These are phyloP conservation scores for Hyaloscypha variabilis DNA, from an alignment of 495 filamentous ascomycete genomes.

Conservation along the genomic window DNA sequence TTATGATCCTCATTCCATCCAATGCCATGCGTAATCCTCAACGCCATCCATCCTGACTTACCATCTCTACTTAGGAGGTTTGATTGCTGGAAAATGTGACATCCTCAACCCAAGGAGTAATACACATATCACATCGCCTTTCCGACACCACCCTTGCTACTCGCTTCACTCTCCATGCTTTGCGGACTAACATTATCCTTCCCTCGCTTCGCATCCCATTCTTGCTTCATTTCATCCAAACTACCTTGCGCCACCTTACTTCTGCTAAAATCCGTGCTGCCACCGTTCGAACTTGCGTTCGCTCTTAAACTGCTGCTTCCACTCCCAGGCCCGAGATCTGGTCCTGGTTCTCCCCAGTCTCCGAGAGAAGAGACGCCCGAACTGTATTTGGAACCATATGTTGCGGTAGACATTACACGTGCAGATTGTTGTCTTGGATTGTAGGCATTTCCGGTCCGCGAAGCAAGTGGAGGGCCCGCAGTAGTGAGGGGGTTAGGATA, in stretches of 20 bases:
- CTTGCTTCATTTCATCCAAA: conserved; percentile 8
- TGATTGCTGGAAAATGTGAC: not conserved
- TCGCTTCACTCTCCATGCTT: conserved; percentile 20
- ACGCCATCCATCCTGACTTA: not conserved
- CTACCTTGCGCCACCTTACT: conserved; percentile 5
- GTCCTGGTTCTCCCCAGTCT: conserved; percentile 56
- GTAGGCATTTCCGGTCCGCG: not conserved
- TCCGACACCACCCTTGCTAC: conserved; percentile 24
- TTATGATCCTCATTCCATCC: not conserved
- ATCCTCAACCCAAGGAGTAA: not conserved
- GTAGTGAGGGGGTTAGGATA: conserved; percentile 22
- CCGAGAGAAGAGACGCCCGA: conserved; percentile 44
- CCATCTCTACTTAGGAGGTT: not conserved
- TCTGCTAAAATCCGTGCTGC: conserved; percentile 17
- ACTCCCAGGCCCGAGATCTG: conserved; percentile 41
- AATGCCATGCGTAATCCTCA: not conserved
- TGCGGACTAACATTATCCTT: conserved; percentile 26
- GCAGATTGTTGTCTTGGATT: not conserved
- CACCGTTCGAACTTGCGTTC: conserved; percentile 15
- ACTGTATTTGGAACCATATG: conserved; percentile 44
- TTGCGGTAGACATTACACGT: conserved; percentile 13
- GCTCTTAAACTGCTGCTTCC: conserved; percentile 22
- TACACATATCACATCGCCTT: conserved; percentile 26
- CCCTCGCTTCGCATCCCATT: conserved; percentile 10
- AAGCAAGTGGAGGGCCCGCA: conserved; percentile 17